phyloP scores from a whole-genome alignment of 2,329 filamentous ascomycete genomes.

The Ophiostoma ips region DNA sequence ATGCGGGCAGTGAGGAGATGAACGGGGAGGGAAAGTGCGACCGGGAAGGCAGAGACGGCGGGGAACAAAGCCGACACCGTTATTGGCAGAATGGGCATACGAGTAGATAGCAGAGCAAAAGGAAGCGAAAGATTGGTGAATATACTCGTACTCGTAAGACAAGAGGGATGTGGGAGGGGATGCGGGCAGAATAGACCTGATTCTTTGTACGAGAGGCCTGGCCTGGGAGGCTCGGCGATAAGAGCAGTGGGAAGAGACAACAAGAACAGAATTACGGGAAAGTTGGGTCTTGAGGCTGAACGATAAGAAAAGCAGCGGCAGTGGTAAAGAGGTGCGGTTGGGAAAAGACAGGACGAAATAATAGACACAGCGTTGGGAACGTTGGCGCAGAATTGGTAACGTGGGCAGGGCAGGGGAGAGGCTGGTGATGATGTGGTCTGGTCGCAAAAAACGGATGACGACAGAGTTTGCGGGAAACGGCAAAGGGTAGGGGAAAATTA shows the following conservation, averaged over 20 bases:
- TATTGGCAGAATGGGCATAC: not conserved
- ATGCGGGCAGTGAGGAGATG: not conserved
- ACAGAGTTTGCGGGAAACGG: conserved; percentile 5
- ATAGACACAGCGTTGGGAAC: not conserved
- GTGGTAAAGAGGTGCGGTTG: not conserved
- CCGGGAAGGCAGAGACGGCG: not conserved
- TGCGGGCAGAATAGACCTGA: too few relatives aligned
- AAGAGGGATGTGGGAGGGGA: too few relatives aligned
- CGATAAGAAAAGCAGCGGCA: not conserved
- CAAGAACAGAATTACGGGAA: not conserved
- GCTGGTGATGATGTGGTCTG: conserved; percentile 4
- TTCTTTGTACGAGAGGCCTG: not conserved
- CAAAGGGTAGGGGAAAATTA: conserved; percentile 3
- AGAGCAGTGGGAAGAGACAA: not conserved
- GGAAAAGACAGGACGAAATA: not conserved
- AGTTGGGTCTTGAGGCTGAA: not conserved
- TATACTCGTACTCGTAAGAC: too few relatives aligned
- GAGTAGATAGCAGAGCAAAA: too few relatives aligned
- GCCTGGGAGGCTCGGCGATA: not conserved
- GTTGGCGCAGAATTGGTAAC: not conserved
- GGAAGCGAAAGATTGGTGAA: too few relatives aligned
- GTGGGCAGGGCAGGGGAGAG: not conserved
- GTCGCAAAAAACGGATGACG: conserved; percentile 5
- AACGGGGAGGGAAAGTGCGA: not conserved
- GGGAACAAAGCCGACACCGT: not conserved